These are phyloP conservation scores for Osmanthus fragrans DNA, from an alignment of 257 asterid genomes.

Conservation along the genomic window DNA sequence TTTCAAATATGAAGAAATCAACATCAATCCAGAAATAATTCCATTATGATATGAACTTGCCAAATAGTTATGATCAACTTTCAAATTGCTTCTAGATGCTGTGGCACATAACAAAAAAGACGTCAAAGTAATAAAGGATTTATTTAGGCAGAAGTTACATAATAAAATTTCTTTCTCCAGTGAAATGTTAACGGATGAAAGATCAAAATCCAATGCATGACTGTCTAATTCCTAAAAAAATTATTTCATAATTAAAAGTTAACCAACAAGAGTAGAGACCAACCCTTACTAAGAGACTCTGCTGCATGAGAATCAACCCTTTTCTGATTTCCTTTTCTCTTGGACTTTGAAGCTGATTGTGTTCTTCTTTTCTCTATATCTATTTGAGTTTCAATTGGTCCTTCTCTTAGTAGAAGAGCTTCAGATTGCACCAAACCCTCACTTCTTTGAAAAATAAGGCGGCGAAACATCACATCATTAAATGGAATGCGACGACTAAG, in stretches of 20 bases:
- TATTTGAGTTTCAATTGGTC: slow-evolving; percentile 26
- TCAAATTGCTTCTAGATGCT: slow-evolving; percentile 42
- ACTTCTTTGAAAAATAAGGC: slow-evolving; percentile 74
- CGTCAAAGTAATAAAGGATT: too few species aligned
- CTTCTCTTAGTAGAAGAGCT: slow-evolving; percentile 61
- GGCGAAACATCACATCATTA: slow-evolving; percentile 62
- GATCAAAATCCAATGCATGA: not conserved
- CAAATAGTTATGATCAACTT: slow-evolving; percentile 71
- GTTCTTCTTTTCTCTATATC: slow-evolving; percentile 38
- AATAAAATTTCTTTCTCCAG: not conserved
- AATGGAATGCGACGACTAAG: slow-evolving; percentile 46
- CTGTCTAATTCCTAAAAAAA: not conserved
- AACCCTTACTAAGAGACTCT: slow-evolving; percentile 36
- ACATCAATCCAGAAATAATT: slow-evolving; percentile 73
- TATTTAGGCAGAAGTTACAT: too few species aligned
- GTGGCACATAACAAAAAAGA: not conserved
- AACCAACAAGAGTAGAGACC: slow-evolving; percentile 15
- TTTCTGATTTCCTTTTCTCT: slow-evolving; percentile 50
- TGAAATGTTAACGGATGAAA: not conserved
- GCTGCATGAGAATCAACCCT: slow-evolving; percentile 32
- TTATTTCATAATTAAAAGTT: slow-evolving; percentile 2
- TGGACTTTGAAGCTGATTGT: slow-evolving; percentile 37
- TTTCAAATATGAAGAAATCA: slow-evolving; percentile 61
- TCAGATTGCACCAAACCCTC: slow-evolving; percentile 90
- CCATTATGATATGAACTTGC: slow-evolving; percentile 94